Conservation (phyloP, 1,284 basidiomycete species). For the Trametes sp. region DNA sequence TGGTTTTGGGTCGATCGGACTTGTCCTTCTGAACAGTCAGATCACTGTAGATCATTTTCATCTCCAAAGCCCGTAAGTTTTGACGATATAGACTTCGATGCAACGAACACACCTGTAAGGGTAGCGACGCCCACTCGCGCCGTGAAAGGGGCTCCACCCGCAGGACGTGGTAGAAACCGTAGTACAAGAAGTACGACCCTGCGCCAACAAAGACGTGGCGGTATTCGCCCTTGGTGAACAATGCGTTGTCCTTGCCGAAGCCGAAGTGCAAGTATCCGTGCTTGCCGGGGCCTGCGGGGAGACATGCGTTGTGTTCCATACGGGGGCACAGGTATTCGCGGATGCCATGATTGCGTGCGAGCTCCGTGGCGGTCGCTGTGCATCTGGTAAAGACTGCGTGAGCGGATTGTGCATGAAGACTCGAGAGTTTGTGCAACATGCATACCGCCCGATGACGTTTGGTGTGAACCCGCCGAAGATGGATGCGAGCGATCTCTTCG, state of each 20-base stretch:
- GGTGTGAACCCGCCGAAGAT: neutral
- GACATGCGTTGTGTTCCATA: neutral
- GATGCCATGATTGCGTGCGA: neutral
- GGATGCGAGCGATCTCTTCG: neutral
- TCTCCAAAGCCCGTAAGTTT: neutral
- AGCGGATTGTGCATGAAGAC: neutral
- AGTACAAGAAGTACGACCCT: neutral
- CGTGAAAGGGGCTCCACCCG: neutral
- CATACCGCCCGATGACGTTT: neutral
- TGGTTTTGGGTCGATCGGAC: neutral
- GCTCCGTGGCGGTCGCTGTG: neutral
- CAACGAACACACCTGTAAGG: neutral
- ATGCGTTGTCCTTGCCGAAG: neutral
- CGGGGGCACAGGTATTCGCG: neutral
- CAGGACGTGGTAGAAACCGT: slow-evolving; percentile 1
- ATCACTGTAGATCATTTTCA: neutral
- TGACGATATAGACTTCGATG: neutral
- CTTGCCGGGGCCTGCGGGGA: neutral
- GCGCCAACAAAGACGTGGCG: neutral
- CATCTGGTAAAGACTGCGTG: neutral
- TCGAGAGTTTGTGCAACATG: neutral
- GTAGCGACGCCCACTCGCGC: neutral
- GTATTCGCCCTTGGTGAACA: neutral
- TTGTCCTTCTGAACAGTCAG: neutral
- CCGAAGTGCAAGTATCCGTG: neutral